Evolutionary conservation across 805 yeast species (phyloP), one percentile per base, ranked within the genome.

Genomic region (Metahyphopichia silvanorum): DNA sequence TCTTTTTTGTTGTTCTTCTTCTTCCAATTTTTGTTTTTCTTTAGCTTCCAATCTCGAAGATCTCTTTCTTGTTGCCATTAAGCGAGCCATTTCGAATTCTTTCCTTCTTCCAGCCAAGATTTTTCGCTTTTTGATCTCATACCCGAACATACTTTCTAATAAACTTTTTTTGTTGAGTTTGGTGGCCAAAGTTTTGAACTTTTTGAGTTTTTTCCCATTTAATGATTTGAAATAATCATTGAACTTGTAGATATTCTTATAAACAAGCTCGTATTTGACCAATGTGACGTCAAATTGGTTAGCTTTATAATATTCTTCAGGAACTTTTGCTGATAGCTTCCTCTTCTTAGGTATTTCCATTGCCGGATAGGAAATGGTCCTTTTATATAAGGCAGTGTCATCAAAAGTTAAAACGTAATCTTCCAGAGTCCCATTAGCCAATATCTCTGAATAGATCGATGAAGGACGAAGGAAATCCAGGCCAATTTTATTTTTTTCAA

Each of bases 21-120:
- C 86, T 39, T 78, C 83, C 28, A 51, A 61, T 34, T 53, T 65
- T 31, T 60, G 69, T 38, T 57, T 60, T 40, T 75, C 79, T 47
- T 76, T 78, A 13, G 82, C 83, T 43, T 81, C 85, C 27, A 85
- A 55, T 55, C 93, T 70, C 2, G 87, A 76, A 0, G 91, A 83
- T 43, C 86, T 69, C 47, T 85, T 84, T 47, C 93, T 69, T 35
- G 83, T 75, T 4, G 79, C 79, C 48, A 85, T 57, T 34, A 85
- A 53, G 15, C 71, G 73, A 29, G 74, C 76, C 70, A 84, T 67
- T 42, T 82, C 79, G 28, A 74, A 69, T 35, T 80, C 86, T 50
- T 76, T 79, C 43, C 70, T 74, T 44, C 83, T 63, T 40, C 74
- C 75, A 18, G 71, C 51, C 12, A 77, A 61, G 37, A 69, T 70